Evolutionary conservation across 2,329 filamentous ascomycete species (phyloP).

Genomic region (Scedosporium minutisporum): DNA sequence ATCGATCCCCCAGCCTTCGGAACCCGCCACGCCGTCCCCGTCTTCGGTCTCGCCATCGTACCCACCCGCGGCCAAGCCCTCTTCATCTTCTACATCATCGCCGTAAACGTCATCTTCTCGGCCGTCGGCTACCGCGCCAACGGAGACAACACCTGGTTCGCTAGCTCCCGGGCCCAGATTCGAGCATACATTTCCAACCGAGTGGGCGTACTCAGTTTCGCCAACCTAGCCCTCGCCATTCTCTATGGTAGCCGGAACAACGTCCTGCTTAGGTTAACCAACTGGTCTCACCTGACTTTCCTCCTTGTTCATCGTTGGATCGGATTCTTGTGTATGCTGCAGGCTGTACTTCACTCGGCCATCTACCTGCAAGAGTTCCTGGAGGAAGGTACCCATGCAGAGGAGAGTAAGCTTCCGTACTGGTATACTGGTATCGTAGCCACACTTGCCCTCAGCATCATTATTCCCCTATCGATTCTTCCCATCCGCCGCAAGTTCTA

Average conservation of each 20-base stretch:
- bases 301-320: conserved; percentile 40
- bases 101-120: conserved; percentile 25
- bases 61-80: conserved; percentile 33
- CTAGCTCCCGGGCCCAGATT: conserved; percentile 16
- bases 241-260: conserved; percentile 38
- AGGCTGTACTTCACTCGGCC: conserved; percentile 37
- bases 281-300: conserved; percentile 39
- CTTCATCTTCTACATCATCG: conserved; percentile 30
- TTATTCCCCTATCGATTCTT: conserved; percentile 23
- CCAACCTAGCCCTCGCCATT: conserved; percentile 29
- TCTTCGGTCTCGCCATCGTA: conserved; percentile 14
- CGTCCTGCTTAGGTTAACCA: conserved; percentile 35
- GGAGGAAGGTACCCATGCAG: conserved; percentile 16
- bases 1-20: conserved; percentile 19
- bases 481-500: conserved; percentile 27
- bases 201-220: conserved; percentile 29
- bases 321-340: conserved; percentile 31
- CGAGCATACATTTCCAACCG: conserved; percentile 27
- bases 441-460: conserved; percentile 21
- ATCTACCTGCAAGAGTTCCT: conserved; percentile 26
- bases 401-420: conserved; percentile 20
- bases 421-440: conserved; percentile 35
- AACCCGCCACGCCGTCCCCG: conserved; percentile 14
- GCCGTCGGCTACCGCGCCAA: conserved; percentile 18
- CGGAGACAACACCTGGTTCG: conserved; percentile 20